These are phyloP conservation scores for Scedosporium dehoogii DNA, from an alignment of 2,329 filamentous ascomycete genomes.

Conservation along the genomic window DNA sequence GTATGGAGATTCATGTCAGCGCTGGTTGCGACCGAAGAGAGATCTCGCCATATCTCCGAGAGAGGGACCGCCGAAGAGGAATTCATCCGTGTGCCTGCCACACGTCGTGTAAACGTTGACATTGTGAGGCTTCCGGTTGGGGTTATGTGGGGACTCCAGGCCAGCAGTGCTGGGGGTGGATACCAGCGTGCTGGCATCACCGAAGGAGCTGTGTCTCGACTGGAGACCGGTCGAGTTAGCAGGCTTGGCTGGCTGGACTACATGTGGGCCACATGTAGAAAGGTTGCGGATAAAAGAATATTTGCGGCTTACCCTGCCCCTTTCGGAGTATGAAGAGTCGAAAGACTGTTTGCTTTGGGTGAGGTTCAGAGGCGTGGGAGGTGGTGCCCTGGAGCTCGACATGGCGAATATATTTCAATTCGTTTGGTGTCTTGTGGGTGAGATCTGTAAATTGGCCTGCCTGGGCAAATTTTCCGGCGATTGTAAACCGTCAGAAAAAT, in stretches of 20 bases:
- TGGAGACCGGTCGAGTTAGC: not conserved
- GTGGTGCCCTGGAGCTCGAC: not conserved
- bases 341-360: not conserved
- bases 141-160: not conserved
- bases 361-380: not conserved
- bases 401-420: not conserved
- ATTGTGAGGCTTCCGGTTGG: not conserved
- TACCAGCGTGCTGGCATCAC: not conserved
- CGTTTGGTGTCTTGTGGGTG: not conserved
- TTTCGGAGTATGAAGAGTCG: conserved; percentile 1
- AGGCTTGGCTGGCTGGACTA: not conserved
- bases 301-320: conserved; percentile 2
- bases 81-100: conserved; percentile 44
- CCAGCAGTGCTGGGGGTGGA: conserved; percentile 1
- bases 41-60: conserved; percentile 32
- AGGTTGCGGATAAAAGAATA: not conserved
- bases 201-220: not conserved
- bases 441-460: not conserved
- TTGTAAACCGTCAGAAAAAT: too few species aligned
- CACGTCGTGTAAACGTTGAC: conserved; percentile 45
- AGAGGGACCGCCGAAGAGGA: conserved; percentile 39
- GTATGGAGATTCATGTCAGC: not conserved
- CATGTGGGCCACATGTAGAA: not conserved
- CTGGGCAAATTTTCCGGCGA: not conserved
- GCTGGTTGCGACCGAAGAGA: conserved; percentile 18